phyloP scores from a whole-genome alignment of 202 grass and related monocot species.

The Zoysia matrella region DNA sequence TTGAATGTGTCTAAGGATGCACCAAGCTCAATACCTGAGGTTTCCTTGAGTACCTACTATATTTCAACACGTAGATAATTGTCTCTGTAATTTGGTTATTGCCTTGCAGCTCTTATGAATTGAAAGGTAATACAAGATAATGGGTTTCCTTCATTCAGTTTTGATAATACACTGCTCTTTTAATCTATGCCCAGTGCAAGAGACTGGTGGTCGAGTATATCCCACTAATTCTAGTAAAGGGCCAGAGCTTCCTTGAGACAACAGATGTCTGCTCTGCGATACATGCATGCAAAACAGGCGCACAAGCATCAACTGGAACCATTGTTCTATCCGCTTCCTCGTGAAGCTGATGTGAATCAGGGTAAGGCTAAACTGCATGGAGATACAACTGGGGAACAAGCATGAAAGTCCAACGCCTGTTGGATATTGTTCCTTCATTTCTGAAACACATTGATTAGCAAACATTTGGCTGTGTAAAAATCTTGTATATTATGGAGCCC shows the following conservation, averaged over 20 bases:
- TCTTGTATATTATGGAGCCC: constrained; percentile 22
- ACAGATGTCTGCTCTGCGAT: constrained; percentile 59
- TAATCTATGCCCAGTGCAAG: constrained; percentile 61
- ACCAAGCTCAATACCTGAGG: background rate
- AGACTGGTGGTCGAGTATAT: constrained; percentile 51
- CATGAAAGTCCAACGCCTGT: constrained; percentile 14
- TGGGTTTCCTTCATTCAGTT: background rate
- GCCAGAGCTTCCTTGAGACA: constrained; percentile 60
- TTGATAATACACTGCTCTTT: background rate
- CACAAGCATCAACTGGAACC: constrained; percentile 24
- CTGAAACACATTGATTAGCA: constrained; percentile 12
- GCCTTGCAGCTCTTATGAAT: constrained; percentile 10
- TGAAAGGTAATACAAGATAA: background rate
- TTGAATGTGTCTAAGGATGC: background rate
- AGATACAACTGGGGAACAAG: background rate
- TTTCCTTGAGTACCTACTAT: background rate
- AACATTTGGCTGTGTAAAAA: constrained; percentile 4
- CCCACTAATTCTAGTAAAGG: constrained; percentile 58
- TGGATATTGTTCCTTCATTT: background rate
- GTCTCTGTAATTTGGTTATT: constrained; percentile 17
- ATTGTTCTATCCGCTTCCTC: constrained; percentile 28
- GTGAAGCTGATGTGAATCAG: constrained; percentile 42
- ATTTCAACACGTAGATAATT: constrained; percentile 15
- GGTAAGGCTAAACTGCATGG: background rate
- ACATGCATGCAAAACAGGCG: constrained; percentile 64